Evolutionary conservation across 139 green algal genomes (phyloP), one percentile per base, ranked within the genome.

Genomic region (Pleodorina starrii): DNA sequence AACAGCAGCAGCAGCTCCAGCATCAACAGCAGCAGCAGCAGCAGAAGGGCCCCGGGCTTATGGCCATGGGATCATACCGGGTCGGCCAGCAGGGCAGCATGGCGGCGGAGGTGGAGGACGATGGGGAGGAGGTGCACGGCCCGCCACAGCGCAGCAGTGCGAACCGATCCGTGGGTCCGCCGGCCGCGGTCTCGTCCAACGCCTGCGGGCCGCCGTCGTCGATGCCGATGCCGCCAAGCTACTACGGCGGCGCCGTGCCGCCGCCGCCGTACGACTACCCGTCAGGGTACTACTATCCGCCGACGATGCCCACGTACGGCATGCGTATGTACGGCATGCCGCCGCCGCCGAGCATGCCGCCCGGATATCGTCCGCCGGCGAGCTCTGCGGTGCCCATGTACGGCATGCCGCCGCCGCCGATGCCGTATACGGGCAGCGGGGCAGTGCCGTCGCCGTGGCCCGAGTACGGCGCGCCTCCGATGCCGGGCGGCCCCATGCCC

Each of bases 91-190:
- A 88, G 1, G 66, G 66, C 44, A 88, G 82, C 44, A 69, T 88
- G 63, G 66, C 66, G 21, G 82, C 63, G 5, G 66, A 79, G n/a
- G 82, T 36, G 60, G 81, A 87, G 66, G 82, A 88, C 29, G 57
- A 76, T 0, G 82, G 82, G 5, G 82, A 88, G 82, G 82, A 88
- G 82, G 82, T 88, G 23, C 82, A 88, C 46, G 82, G 82, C 5
- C 82, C 82, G n/a, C 80, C 60, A 27, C 60, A 78, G 40, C 60
- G 80, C 17, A 32, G 43, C 80, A 66, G 60, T 32, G 11, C 44
- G 4, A 40, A 9, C 40, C 25, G 21, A 7, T 42, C 40, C 40
- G 11, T 54, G 40, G 72, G 68, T 44, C 68, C 36, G 35, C 38
- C 68, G 35, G 38, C 68, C 14, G 38, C 38, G 16, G 68, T 76